Base-by-base conservation (phyloP, 768 basidiomycete genomes). In the Amanita muscaria region DNA sequence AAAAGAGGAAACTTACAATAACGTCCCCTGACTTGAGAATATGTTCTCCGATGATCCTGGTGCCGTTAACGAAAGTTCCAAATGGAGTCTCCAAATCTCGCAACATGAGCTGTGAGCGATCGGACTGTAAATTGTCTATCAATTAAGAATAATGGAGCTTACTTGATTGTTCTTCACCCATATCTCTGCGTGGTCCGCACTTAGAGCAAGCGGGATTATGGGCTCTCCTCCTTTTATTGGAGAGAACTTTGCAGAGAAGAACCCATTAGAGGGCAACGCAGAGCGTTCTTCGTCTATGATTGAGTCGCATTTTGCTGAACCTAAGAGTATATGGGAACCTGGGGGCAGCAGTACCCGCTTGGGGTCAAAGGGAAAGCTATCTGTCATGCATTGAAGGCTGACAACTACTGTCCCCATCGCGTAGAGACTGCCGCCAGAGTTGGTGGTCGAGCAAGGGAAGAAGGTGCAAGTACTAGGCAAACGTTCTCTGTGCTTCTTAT, bases 11-110 rank as follows among this genome's bases (percentile, higher is more conserved):
- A 62, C 67, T 46, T 46, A 75, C 74, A 48, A 76, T 53, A 5
- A 64, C 57, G 47, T 76, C 74, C 15, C 70, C 71, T 7, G 60
- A 53, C 42, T 63, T 64, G 19, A 76, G 55, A 4, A 58, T 45
- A 1, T 62, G 67, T 33, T 60, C 62, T 8, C 37, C 44, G 15
- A 58, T 59, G 49, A 74, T 62, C 49, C 61, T 64, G 44, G 60
- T 46, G 23, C 67, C 68, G 46, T 76, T 76, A 40, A 76, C 59
- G 49, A 61, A 71, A 24, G 74, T 76, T 9, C 74, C 73, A 42
- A 72, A 69, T 5, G 65, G 51, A 5, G 72, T 65, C 14, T 66
- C 64, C 34, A 70, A 61, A 53, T 76, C 74, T 30, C 66, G 65
- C 43, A 76, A 66, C 44, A 64, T 68, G 12, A 73, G 55, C 74